Base-by-base conservation (phyloP, 768 basidiomycete species). In the Lactarius trivialis region DNA sequence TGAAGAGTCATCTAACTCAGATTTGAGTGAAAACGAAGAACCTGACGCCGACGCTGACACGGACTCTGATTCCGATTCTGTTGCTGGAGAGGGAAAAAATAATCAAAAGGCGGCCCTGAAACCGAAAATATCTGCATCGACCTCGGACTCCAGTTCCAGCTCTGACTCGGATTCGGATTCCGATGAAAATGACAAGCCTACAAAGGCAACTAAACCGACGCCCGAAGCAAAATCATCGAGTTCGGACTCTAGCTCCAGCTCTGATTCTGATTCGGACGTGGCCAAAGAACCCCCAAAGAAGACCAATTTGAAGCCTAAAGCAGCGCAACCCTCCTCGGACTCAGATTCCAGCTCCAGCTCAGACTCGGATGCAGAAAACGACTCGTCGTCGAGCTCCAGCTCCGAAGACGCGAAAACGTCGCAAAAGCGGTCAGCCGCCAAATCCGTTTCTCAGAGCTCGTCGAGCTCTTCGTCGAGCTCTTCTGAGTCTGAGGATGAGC, bases 341-440 rank as follows among this genome's bases (percentile, higher is more conserved):
- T 70, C 73, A 26, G 65, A 58, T 58, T 68, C 65, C 39, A 68
- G 70, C 65, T 70, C 70, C 11, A 60, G 60, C 32, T 73, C 73
- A 15, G 65, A 70, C 43, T 73, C 73, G 14, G 71, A 71, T 62
- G 73, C 73, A 7, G 63, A 62, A 41, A 34, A 30, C 48, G 56
- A 61, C 36, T 26, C 63, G 39, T 61, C 60, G 19, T 52, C 32
- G 24, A 49, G 24, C 43, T 64, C 61, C 26, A 32, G 28, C 36
- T 51, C 61, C 28, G 55, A 68, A 12, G 41, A 48, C 12, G 45
- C 49, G 58, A 64, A 33, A 34, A 14, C 52, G 8, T 7, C 33
- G 33, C 59, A 53, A 55, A 65, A 59, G 19, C 62, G 39, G 5
- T 28, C 59, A n/a, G 26, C 65, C n/a, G 30, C 19, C 32, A 30